These are phyloP conservation scores for Cyclanthera cordifolia DNA, from an alignment of 306 rosid genomes.

Conservation along the genomic window DNA sequence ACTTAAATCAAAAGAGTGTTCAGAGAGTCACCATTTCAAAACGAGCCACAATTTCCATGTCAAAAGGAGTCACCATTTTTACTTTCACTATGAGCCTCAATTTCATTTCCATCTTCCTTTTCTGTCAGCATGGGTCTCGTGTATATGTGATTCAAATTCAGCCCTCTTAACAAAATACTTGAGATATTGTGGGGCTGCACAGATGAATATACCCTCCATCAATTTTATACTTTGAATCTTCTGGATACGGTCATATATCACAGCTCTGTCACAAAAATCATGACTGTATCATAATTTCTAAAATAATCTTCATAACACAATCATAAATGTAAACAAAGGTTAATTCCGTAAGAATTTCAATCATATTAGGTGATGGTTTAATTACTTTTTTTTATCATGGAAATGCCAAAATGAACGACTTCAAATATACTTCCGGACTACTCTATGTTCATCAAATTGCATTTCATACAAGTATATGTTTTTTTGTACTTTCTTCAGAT, in stretches of 20 bases:
- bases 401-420: too few relatives aligned
- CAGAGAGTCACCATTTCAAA: too few relatives aligned
- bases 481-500: too few relatives aligned
- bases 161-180: slow-evolving; percentile 67
- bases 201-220: slow-evolving; percentile 95
- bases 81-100: slow-evolving; percentile 77
- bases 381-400: too few relatives aligned
- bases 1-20: too few relatives aligned
- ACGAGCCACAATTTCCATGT: too few relatives aligned
- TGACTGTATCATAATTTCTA: neutral
- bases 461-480: too few relatives aligned
- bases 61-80: too few relatives aligned
- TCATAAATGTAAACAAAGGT: neutral
- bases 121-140: slow-evolving; percentile 63
- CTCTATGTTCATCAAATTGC: too few relatives aligned
- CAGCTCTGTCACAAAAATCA: slow-evolving; percentile 48
- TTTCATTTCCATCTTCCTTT: slow-evolving; percentile 74
- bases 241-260: slow-evolving; percentile 91
- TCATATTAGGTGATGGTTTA: neutral
- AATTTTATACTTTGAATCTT: slow-evolving; percentile 92
- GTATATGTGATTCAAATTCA: slow-evolving; percentile 87
- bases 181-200: slow-evolving; percentile 97
- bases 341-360: neutral
- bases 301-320: neutral
- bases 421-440: too few relatives aligned